Percentiles rank a stretch among this genome's conserved stretches.
Conservation (phyloP, 208 protist species). For the Tritrichomonas musculus region DNA sequence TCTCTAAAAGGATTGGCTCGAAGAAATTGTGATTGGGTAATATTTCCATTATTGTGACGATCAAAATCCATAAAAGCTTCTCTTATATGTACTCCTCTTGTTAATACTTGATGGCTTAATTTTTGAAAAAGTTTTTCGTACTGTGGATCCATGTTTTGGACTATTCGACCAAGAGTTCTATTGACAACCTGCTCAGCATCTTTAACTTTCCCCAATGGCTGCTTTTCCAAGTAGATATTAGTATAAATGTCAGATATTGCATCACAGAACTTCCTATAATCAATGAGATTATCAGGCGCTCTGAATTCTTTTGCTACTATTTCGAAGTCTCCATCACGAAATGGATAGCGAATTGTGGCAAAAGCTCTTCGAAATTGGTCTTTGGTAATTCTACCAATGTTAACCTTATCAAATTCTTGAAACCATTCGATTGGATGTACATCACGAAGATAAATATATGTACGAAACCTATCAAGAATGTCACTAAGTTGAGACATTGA, state of each 20-base stretch:
- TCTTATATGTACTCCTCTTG: not conserved
- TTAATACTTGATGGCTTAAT: not conserved
- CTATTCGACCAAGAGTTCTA: not conserved
- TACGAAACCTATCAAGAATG: not conserved
- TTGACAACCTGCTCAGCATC: not conserved
- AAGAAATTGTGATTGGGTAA: constrained; percentile 17
- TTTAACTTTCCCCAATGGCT: not conserved
- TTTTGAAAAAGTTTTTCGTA: not conserved
- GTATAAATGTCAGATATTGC: not conserved
- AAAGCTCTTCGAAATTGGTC: not conserved
- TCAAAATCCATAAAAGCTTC: not conserved
- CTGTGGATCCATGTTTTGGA: not conserved
- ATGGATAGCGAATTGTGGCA: not conserved
- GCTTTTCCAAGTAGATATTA: not conserved
- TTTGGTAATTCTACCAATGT: not conserved
- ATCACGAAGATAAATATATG: not conserved
- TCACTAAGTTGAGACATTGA: not conserved
- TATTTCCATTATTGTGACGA: not conserved
- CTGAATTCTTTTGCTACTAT: not conserved
- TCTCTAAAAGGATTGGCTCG: not conserved
- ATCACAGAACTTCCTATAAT: constrained; percentile 4
- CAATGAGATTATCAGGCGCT: not conserved
- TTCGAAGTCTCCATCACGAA: not conserved
- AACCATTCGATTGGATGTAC: not conserved
- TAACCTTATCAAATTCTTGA: not conserved